Base-by-base conservation (phyloP, 176 grass and related monocot genomes). In the Thinopyrum elongatum region DNA sequence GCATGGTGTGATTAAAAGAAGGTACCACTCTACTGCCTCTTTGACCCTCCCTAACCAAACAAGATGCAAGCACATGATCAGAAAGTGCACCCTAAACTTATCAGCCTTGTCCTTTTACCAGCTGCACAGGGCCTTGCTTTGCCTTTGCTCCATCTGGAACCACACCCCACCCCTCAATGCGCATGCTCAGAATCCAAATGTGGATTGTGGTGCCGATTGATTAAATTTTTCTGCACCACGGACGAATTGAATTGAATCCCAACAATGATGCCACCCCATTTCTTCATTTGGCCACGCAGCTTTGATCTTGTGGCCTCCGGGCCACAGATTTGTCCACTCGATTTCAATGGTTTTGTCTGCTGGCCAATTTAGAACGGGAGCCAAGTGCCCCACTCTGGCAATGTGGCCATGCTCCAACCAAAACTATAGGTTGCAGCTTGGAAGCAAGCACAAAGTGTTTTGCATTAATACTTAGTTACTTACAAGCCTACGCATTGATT, bases 51-150 rank as follows among this genome's bases (percentile, higher is more conserved):
- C 9, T 25, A 87, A 81, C 85, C 22, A 89, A 88, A 25, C 55
- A 61, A 74, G 59, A 63, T 49, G 65, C 87, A 53, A 9, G 47
- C 74, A 79, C 73, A 70, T 21, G 64, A 12, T 72, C 22, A 41
- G 5, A 15, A 64, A 74, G 65, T 31, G 74, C 34, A 86, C 71
- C 85, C 58, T 60, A 83, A 47, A 59, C 58, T 60, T 80, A 35
- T 15, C 77, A 35, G 86, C 72, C 65, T 58, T 88, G 90, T 91
- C 86, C 72, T 88, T 78, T 78, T 47, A 80, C 34, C 44, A 68
- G 17, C 49, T 2, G 49, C 25, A 84, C 16, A 15, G 31, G n/a
- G 21, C 26, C 15, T 15, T 9, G 2, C n/a, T 74, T 49, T 55
- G 38, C 74, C 17, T 53, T 19, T 62, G 4, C 70, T 76, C 72